Percentiles rank a stretch among this genome's conserved stretches.
Evolutionary conservation across 257 asterid genomes (phyloP).

Genomic region (Primulina tabacum): DNA sequence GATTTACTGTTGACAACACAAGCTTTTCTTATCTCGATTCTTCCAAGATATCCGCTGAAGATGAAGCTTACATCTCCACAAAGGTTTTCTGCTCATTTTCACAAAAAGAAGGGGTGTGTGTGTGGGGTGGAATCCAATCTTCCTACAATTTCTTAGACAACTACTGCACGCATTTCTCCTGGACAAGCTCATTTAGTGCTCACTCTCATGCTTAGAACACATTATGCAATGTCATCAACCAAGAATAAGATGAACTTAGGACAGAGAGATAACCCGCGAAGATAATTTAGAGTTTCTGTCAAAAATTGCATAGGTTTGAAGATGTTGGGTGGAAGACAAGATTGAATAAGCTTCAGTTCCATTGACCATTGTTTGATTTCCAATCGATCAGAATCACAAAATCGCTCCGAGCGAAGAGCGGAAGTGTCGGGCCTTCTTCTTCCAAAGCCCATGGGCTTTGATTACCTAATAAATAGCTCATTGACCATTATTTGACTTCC

Average conservation of each 20-base stretch:
- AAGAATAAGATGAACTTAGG: not conserved
- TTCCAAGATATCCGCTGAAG: slow-evolving; percentile 45
- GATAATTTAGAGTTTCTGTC: too few relatives aligned
- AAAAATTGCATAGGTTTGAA: not conserved
- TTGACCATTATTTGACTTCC: too few relatives aligned
- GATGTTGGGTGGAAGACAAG: not conserved
- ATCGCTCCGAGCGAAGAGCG: not conserved
- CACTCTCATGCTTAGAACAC: not conserved
- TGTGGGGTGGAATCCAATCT: not conserved
- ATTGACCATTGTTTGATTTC: slow-evolving; percentile 1
- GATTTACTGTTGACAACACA: slow-evolving; percentile 54
- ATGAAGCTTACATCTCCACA: slow-evolving; percentile 43
- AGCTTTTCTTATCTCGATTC: slow-evolving; percentile 29
- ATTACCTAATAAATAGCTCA: too few relatives aligned
- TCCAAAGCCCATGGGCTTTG: not conserved
- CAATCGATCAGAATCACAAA: not conserved
- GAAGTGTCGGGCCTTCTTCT: not conserved
- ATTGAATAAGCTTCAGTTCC: slow-evolving; percentile 5
- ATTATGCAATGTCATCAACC: not conserved
- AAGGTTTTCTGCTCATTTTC: slow-evolving; percentile 15
- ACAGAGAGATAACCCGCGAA: not conserved
- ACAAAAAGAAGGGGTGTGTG: not conserved
- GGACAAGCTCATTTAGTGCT: not conserved
- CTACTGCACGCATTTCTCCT: too few relatives aligned
- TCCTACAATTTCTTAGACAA: slow-evolving; percentile 1